Evolutionary conservation across 2,329 filamentous ascomycete genomes (phyloP).

Genomic region (Ascochyta lentis): DNA sequence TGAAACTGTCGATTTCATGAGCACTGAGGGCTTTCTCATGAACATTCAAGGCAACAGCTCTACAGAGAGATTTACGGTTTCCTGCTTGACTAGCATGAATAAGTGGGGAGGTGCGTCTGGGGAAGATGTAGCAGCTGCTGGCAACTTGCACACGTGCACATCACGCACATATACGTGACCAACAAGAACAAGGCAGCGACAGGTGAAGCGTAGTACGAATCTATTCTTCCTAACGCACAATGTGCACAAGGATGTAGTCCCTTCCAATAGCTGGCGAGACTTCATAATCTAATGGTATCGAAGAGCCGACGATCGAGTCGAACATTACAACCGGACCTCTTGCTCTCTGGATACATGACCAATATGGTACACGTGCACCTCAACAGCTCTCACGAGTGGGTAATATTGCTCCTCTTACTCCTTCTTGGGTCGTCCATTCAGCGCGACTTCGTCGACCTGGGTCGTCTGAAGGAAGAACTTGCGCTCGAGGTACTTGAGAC

Average conservation of each 20-base stretch:
- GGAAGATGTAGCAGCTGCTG: no score
- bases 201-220: conserved; percentile 10
- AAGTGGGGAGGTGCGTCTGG: no score
- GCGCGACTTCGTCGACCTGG: conserved; percentile 22
- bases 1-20: no score
- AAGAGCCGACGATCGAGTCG: background rate
- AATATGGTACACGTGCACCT: conserved; percentile 3
- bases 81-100: no score
- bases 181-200: background rate
- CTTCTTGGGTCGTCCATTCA: conserved; percentile 36
- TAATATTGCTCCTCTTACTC: conserved; percentile 20
- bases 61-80: no score
- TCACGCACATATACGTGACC: background rate
- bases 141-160: background rate
- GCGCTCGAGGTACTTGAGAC: conserved; percentile 77
- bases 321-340: background rate
- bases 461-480: conserved; percentile 42
- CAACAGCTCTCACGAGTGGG: background rate
- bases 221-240: conserved; percentile 10
- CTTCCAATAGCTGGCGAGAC: background rate
- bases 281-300: background rate
- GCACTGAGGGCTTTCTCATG: no score
- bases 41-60: no score
- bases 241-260: conserved; percentile 7
- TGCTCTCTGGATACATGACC: conserved; percentile 6